Percentiles rank a stretch among this genome's conserved stretches.
Evolutionary conservation across 306 rosid genomes (phyloP).

Genomic region (Astragalus glycyphyllos): DNA sequence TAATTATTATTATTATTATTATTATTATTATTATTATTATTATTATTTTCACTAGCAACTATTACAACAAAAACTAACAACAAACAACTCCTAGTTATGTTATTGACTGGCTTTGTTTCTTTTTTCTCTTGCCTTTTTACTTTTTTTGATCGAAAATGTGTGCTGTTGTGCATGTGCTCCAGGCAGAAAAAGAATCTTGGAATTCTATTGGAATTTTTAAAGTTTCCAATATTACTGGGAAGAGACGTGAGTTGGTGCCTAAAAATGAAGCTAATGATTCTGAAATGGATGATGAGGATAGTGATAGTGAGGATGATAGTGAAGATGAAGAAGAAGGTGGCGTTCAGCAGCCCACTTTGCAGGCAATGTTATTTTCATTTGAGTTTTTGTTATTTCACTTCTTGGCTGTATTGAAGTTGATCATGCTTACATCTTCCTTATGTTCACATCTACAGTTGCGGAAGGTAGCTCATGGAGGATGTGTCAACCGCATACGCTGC

Average conservation of each 20-base stretch:
- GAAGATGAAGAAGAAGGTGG: slow-evolving; percentile 62
- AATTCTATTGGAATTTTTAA: slow-evolving; percentile 88
- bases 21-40: no score
- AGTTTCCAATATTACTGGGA: slow-evolving; percentile 82
- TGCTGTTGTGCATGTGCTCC: slow-evolving; percentile 44
- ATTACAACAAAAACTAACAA: background rate
- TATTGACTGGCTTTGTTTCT: slow-evolving; percentile 25
- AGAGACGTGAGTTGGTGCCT: slow-evolving; percentile 77
- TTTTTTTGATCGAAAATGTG: background rate
- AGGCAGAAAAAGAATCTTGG: slow-evolving; percentile 85
- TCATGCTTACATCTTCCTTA: slow-evolving; percentile 9
- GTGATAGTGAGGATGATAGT: slow-evolving; percentile 75
- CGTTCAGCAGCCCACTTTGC: slow-evolving; percentile 61
- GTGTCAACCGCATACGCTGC: slow-evolving; percentile 84
- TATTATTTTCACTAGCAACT: background rate
- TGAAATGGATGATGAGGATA: slow-evolving; percentile 69
- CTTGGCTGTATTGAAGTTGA: slow-evolving; percentile 31
- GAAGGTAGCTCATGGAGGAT: slow-evolving; percentile 83
- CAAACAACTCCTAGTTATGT: background rate
- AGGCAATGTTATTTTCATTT: slow-evolving; percentile 54
- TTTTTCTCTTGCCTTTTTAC: slow-evolving; percentile 20
- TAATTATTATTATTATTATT: background rate
- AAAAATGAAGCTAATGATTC: slow-evolving; percentile 59
- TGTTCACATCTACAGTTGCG: slow-evolving; percentile 63
- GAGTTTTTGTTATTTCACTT: slow-evolving; percentile 13